Evolutionary conservation across 1,284 basidiomycete genomes (phyloP).

Genomic region (Ganoderma sp.): DNA sequence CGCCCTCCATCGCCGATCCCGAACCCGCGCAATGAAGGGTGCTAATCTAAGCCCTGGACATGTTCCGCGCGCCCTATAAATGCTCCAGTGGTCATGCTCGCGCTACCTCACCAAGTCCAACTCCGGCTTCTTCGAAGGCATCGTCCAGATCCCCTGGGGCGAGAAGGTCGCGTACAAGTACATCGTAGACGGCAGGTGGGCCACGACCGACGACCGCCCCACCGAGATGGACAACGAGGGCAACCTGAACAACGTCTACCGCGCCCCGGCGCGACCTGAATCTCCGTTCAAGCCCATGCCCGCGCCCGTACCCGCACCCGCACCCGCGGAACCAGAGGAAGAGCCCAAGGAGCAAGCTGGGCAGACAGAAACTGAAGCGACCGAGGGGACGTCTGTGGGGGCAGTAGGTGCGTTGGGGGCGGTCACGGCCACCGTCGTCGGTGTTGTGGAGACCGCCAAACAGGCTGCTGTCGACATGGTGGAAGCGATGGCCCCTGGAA

Average conservation of each 20-base stretch:
- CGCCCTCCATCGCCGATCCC: neutral
- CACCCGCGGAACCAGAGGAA: constrained; percentile 10
- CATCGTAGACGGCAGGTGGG: constrained; percentile 78
- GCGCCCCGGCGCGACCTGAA: constrained; percentile 55
- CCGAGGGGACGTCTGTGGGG: constrained; percentile 11
- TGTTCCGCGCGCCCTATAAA: constrained; percentile 11
- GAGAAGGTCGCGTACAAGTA: constrained; percentile 76
- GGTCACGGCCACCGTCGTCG: constrained; percentile 4
- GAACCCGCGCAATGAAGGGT: neutral
- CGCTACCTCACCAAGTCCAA: constrained; percentile 57
- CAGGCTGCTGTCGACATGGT: constrained; percentile 37
- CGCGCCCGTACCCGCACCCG: constrained; percentile 22
- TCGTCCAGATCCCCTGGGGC: constrained; percentile 65
- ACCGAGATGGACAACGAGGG: constrained; percentile 67
- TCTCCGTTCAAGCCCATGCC: constrained; percentile 20
- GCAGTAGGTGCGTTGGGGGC: constrained; percentile 4
- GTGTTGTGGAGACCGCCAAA: constrained; percentile 33
- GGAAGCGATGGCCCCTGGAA: constrained; percentile 38
- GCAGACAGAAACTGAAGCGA: neutral
- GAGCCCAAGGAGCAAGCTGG: constrained; percentile 9
- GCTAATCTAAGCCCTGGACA: constrained; percentile 12
- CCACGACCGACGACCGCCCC: constrained; percentile 58
- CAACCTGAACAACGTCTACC: constrained; percentile 77
- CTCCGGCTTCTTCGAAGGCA: constrained; percentile 59
- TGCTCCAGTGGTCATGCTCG: constrained; percentile 67